Percentiles rank a stretch among this genome's conserved stretches.
phyloP scores from a whole-genome alignment of 1,284 basidiomycete species.

The Trichosporon coremiiforme region DNA sequence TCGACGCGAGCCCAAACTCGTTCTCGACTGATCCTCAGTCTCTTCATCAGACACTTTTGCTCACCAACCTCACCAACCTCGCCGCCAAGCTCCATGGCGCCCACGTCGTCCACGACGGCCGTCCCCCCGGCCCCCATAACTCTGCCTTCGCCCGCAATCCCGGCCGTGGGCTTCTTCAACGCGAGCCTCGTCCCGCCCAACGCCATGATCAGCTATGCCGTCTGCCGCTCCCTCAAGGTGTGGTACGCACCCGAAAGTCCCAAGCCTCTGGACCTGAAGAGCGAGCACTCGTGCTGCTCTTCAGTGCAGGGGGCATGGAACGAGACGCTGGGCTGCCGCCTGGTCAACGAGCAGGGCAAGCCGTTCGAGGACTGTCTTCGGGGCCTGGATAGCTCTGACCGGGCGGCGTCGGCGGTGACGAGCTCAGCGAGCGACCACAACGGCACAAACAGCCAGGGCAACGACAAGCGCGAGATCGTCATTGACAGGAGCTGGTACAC shows the following conservation, averaged over 20 bases:
- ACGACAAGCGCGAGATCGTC: too few relatives aligned
- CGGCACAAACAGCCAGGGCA: background rate
- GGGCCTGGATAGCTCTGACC: background rate
- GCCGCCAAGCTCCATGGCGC: background rate
- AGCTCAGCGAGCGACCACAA: too few relatives aligned
- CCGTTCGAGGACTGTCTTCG: constrained; percentile 4
- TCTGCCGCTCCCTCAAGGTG: background rate
- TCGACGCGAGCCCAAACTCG: too few relatives aligned
- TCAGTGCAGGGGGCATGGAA: background rate
- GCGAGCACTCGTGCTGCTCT: background rate
- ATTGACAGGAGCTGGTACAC: too few relatives aligned
- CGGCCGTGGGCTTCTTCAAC: background rate
- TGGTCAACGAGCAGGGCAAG: background rate
- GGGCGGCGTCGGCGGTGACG: too few relatives aligned
- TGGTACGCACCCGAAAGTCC: background rate
- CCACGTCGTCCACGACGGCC: background rate
- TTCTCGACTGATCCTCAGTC: too few relatives aligned
- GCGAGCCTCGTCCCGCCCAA: background rate
- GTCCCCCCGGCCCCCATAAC: background rate
- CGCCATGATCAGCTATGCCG: background rate
- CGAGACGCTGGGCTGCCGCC: background rate
- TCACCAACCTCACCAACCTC: too few relatives aligned
- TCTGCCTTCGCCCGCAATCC: background rate
- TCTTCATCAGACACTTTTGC: too few relatives aligned
- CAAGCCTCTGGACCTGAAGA: background rate